These are phyloP conservation scores for Prasinococcaceae sp. DNA, from an alignment of 139 green algal genomes.

Conservation along the genomic window DNA sequence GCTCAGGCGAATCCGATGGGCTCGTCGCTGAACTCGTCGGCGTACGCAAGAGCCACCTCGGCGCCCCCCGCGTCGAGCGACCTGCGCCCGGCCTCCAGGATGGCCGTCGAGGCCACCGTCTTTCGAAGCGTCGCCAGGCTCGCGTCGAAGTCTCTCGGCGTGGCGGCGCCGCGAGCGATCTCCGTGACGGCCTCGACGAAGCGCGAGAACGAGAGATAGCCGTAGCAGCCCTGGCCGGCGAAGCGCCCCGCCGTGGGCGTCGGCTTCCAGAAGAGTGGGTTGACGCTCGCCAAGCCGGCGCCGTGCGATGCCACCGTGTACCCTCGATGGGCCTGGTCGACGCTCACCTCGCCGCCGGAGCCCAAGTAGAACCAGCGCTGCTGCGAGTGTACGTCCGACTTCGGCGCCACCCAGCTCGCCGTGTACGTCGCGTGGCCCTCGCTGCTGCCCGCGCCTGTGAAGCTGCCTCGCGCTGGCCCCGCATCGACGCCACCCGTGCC, in stretches of 20 bases:
- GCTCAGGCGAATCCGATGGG: no score
- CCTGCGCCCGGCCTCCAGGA: constrained; percentile 35
- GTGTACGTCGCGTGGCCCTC: constrained; percentile 3
- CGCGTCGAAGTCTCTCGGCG: not conserved
- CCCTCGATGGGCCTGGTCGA: constrained; percentile 40
- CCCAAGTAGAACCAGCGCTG: constrained; percentile 47
- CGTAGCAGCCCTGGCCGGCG: constrained; percentile 46
- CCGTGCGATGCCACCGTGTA: constrained; percentile 34
- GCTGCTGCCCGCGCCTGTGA: not conserved
- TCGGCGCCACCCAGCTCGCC: constrained; percentile 10
- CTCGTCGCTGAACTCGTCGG: not conserved
- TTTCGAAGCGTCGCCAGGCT: not conserved
- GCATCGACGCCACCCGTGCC: no score
- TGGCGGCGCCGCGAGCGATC: not conserved
- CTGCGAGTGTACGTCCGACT: constrained; percentile 40
- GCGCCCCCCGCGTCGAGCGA: constrained; percentile 22
- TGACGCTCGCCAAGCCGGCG: constrained; percentile 30
- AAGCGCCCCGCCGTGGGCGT: constrained; percentile 33
- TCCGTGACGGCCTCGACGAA: constrained; percentile 19
- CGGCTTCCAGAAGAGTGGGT: constrained; percentile 51
- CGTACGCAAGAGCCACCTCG: constrained; percentile 24
- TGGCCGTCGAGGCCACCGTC: constrained; percentile 27
- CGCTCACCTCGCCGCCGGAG: constrained; percentile 29
- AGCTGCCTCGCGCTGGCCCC: no score
- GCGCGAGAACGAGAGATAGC: constrained; percentile 30